Conservation (phyloP, 192 early-diverging fungal species). For the Gryganskiella cystojenkinii region DNA sequence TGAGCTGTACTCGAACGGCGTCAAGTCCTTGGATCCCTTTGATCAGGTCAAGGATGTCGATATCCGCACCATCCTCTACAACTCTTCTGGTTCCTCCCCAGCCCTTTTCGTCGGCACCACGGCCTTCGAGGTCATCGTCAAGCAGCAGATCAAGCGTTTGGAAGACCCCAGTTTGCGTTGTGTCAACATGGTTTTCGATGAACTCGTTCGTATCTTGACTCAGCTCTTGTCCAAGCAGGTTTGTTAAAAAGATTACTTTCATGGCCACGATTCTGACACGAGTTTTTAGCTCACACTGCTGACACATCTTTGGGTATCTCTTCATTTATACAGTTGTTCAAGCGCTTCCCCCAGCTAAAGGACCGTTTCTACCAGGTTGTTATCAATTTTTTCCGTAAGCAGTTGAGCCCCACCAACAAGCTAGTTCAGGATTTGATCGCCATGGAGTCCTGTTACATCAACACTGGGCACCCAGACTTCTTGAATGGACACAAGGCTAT, state of each 20-base stretch:
- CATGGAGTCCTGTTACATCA: constrained; percentile 97
- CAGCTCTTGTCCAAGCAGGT: constrained; percentile 92
- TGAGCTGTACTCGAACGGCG: constrained; percentile 92
- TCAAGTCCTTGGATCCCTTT: constrained; percentile 96
- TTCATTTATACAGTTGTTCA: constrained; percentile 71
- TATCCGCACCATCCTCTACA: constrained; percentile 98
- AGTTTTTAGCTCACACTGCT: not conserved
- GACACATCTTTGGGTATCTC: not conserved
- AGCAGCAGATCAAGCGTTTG: constrained; percentile 98
- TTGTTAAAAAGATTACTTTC: not conserved
- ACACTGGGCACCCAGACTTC: constrained; percentile 99
- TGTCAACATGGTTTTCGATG: constrained; percentile 96
- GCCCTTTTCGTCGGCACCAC: constrained; percentile 98
- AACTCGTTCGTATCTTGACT: constrained; percentile 94
- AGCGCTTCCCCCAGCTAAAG: constrained; percentile 95
- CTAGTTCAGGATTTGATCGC: constrained; percentile 91
- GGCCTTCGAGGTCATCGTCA: constrained; percentile 98
- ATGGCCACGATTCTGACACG: not conserved
- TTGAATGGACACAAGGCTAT: constrained; percentile 96
- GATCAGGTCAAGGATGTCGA: constrained; percentile 99
- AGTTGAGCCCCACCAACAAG: constrained; percentile 92
- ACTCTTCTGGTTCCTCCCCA: constrained; percentile 96
- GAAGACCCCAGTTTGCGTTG: constrained; percentile 99
- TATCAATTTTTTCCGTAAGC: constrained; percentile 93
- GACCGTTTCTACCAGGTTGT: constrained; percentile 95